These are phyloP conservation scores for Hygrophorus russula DNA, from an alignment of 768 basidiomycete species.

Conservation along the genomic window DNA sequence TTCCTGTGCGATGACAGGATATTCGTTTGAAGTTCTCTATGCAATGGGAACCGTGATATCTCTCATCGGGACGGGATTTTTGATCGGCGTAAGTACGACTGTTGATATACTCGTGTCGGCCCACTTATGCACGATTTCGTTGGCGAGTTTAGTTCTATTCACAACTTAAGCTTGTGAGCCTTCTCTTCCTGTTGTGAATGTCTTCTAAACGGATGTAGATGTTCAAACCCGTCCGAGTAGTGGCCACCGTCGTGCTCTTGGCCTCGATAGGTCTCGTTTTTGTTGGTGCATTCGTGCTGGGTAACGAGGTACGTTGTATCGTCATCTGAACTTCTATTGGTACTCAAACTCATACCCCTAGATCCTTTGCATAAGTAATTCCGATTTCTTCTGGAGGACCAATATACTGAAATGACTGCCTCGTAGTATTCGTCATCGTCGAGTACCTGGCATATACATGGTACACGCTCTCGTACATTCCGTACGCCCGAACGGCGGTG, in stretches of 20 bases:
- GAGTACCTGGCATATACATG: constrained; percentile 88
- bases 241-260: constrained; percentile 72
- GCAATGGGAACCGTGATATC: constrained; percentile 73
- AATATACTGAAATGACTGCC: constrained; percentile 6
- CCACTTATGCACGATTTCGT: constrained; percentile 5
- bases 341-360: constrained; percentile 14
- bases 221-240: constrained; percentile 87
- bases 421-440: constrained; percentile 76
- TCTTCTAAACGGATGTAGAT: constrained; percentile 38
- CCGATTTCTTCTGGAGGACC: not conserved
- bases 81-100: constrained; percentile 74
- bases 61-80: constrained; percentile 81
- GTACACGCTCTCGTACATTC: constrained; percentile 84
- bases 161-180: constrained; percentile 67
- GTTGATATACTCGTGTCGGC: not conserved
- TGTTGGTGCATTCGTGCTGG: constrained; percentile 72
- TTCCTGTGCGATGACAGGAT: not conserved
- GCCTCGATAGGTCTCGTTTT: constrained; percentile 76
- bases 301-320: constrained; percentile 42
- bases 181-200: not conserved
- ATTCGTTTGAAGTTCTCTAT: constrained; percentile 52
- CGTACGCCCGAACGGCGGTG: constrained; percentile 74
- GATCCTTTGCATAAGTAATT: constrained; percentile 61
- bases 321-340: constrained; percentile 2
- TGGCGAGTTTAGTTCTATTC: constrained; percentile 49